phyloP scores from a whole-genome alignment of 371 early-diverging fungal genomes.

The Rhizopus stolonifer region DNA sequence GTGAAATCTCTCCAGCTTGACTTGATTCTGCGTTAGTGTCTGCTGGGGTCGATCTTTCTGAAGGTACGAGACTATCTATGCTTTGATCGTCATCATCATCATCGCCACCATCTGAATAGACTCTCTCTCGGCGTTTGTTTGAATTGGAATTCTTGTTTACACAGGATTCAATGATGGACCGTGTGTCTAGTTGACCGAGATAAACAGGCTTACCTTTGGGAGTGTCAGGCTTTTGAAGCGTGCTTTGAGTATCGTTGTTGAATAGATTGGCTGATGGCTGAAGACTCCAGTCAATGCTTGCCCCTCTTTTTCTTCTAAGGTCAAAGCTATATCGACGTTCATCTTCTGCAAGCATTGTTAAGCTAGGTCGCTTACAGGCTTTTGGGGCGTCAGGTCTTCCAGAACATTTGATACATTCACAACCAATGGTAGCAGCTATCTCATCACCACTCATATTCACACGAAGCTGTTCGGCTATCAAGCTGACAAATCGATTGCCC shows the following conservation, averaged over 20 bases:
- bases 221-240: background rate
- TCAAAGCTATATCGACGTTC: constrained; percentile 37
- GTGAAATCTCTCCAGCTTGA: constrained; percentile 1
- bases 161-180: constrained; percentile 7
- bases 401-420: constrained; percentile 25
- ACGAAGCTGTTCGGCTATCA: constrained; percentile 45
- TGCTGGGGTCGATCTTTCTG: constrained; percentile 21
- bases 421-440: background rate
- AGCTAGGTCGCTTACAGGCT: constrained; percentile 29
- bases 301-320: constrained; percentile 31
- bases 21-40: constrained; percentile 22
- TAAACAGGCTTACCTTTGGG: constrained; percentile 18
- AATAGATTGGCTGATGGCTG: background rate
- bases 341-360: constrained; percentile 16
- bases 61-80: constrained; percentile 14
- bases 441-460: constrained; percentile 20
- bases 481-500: constrained; percentile 30
- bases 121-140: background rate
- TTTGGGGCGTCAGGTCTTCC: constrained; percentile 8
- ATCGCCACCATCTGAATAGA: constrained; percentile 8
- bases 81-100: constrained; percentile 18
- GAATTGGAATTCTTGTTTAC: background rate
- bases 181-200: constrained; percentile 22
- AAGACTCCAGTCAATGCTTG: constrained; percentile 26
- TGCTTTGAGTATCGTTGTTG: background rate